Conservation (phyloP, 129 eudicot genomes). For the Centrapalus pauciflorus region DNA sequence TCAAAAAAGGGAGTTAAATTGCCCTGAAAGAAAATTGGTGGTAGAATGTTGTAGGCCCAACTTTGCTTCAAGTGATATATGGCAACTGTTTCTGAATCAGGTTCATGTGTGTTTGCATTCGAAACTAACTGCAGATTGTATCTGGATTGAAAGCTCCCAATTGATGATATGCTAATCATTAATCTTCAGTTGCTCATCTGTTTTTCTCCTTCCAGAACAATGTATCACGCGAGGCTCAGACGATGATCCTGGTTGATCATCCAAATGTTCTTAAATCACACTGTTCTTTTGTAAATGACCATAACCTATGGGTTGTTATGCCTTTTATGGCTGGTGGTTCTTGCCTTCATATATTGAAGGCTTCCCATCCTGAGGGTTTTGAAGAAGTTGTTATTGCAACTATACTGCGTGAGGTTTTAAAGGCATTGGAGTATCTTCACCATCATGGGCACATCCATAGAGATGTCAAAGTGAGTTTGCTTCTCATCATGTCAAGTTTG, state of each 20-base stretch:
- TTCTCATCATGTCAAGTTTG: background rate
- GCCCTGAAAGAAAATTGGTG: background rate
- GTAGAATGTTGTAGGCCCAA: constrained; percentile 7
- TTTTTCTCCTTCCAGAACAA: constrained; percentile 25
- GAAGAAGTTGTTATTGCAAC: constrained; percentile 61
- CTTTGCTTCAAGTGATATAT: background rate
- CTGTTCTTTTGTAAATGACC: constrained; percentile 42
- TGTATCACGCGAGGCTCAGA: constrained; percentile 56
- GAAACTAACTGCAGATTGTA: background rate
- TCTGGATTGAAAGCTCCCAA: constrained; percentile 1
- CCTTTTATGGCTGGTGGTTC: constrained; percentile 70
- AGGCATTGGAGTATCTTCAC: constrained; percentile 63
- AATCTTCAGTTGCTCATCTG: background rate
- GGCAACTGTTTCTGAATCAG: background rate
- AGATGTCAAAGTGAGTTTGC: constrained; percentile 39
- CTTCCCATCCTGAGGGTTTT: constrained; percentile 44
- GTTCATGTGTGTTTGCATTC: background rate
- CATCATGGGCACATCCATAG: constrained; percentile 65
- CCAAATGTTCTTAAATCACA: constrained; percentile 48
- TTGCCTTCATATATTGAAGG: constrained; percentile 49
- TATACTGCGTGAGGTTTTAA: constrained; percentile 49
- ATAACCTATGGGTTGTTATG: constrained; percentile 60
- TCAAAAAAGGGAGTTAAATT: background rate
- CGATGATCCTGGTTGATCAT: constrained; percentile 57
- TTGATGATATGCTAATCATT: background rate